Evolutionary conservation across 345 rosid genomes (phyloP).

Genomic region (Linum trigynum): DNA sequence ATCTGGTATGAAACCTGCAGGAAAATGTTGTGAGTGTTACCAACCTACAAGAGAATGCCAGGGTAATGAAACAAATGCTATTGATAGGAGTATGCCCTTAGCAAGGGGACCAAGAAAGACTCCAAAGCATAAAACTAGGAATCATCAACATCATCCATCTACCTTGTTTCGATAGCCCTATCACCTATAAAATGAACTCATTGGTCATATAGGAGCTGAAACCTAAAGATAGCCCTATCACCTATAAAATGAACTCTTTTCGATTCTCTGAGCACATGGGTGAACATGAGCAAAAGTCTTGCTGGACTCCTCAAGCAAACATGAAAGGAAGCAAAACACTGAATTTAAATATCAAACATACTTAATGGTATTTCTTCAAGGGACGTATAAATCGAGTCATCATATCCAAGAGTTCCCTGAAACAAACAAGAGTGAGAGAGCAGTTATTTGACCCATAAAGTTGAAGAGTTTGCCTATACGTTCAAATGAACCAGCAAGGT

Average conservation of each 20-base stretch:
- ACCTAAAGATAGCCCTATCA: background rate
- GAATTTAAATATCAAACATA: conserved; percentile 34
- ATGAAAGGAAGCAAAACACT: conserved; percentile 17
- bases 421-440: conserved; percentile 15
- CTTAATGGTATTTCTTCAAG: conserved; percentile 94
- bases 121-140: background rate
- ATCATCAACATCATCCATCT: background rate
- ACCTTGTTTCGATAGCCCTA: background rate
- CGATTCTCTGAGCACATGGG: too few relatives aligned
- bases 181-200: background rate
- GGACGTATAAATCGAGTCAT: conserved; percentile 93
- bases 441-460: background rate
- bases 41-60: too few relatives aligned
- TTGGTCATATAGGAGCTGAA: background rate
- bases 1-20: conserved; percentile 64
- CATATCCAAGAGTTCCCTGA: conserved; percentile 69
- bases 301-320: too few relatives aligned
- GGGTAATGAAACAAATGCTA: too few relatives aligned
- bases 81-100: background rate
- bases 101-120: background rate
- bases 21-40: conserved; percentile 9
- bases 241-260: background rate
- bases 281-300: too few relatives aligned
- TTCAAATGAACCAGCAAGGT: background rate
- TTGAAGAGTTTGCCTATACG: background rate